Evolutionary conservation across 208 protist species (phyloP), one percentile per base, ranked within the genome.

Genomic region (Herpetomonas samuelpessoai): DNA sequence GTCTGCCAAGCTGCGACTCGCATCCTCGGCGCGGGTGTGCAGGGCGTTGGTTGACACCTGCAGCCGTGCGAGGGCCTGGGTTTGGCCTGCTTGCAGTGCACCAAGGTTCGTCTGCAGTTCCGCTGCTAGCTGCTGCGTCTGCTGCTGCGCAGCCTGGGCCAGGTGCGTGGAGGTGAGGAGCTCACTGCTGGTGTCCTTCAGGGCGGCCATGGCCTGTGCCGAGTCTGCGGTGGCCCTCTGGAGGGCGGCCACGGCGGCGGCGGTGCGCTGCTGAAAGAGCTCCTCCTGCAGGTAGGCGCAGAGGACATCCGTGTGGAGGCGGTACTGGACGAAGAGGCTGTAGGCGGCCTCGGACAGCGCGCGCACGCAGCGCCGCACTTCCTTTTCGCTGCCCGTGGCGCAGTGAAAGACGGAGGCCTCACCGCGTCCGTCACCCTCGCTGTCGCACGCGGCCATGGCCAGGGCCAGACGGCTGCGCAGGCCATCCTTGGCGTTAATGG

Each of bases 241-340:
- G 53, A 95, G 76, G n/a, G 72, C 69, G 26, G 73, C 72, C 18
- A 95, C 76, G 2, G 78, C 80, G 3, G 62, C 62, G 60, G 91
- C 86, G 6, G 89, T 96, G 58, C 86, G 86, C 67, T 96, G 71
- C 54, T 96, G 89, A 65, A 91, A 96, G 6, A 87, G 52, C 57
- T 92, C 86, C 57, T 93, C 86, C 55, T 92, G 77, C 45, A 92
- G 69, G 61, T 91, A 92, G 10, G 82, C 73, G 62, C 89, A 96
- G 7, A 96, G 53, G 16, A 86, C 75, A 57, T 91, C 83, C 2
- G 81, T 69, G 71, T 96, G 89, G 16, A 96, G 72, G 45, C 86
- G 81, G 69, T 93, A 96, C 68, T 93, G 89, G 41, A 92, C 69
- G 54, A 91, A 96, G 44, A 86, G 62, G 16, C 67, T 57, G 62